phyloP scores from a whole-genome alignment of 306 rosid species.

The Calophaca sinica region DNA sequence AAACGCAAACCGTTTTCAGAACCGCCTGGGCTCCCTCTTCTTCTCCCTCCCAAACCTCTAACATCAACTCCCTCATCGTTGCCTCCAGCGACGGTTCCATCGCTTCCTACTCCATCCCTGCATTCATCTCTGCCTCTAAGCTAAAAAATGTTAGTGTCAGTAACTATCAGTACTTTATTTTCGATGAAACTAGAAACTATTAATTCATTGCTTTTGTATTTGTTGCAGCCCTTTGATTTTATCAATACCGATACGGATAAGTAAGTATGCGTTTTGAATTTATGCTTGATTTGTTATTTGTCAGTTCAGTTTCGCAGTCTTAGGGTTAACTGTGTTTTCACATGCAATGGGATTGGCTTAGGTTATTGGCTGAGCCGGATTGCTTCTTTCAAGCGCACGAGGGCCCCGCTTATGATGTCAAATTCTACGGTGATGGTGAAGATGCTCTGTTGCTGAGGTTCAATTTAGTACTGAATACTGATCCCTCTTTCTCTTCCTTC shows the following conservation, averaged over 20 bases:
- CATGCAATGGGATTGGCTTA: slow-evolving; percentile 51
- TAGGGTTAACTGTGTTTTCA: slow-evolving; percentile 42
- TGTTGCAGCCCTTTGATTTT: slow-evolving; percentile 68
- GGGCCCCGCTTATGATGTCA: slow-evolving; percentile 88
- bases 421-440: slow-evolving; percentile 72
- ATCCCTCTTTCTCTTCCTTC: slow-evolving; percentile 4
- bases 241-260: slow-evolving; percentile 49
- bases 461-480: slow-evolving; percentile 17
- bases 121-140: slow-evolving; percentile 61
- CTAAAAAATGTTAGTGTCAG: slow-evolving; percentile 45
- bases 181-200: slow-evolving; percentile 7
- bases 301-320: background rate
- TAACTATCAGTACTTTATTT: background rate
- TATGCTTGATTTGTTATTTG: slow-evolving; percentile 6
- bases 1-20: slow-evolving; percentile 88
- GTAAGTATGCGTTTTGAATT: slow-evolving; percentile 52
- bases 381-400: slow-evolving; percentile 77
- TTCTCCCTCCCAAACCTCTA: slow-evolving; percentile 51
- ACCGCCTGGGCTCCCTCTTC: slow-evolving; percentile 89
- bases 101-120: slow-evolving; percentile 76
- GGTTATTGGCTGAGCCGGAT: slow-evolving; percentile 70
- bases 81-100: slow-evolving; percentile 90
- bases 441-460: slow-evolving; percentile 79
- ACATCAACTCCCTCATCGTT: slow-evolving; percentile 65
- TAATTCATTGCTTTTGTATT: slow-evolving; percentile 12